Base-by-base conservation (phyloP, 2,329 filamentous ascomycete genomes). In the Trichoderma simmonsii region DNA sequence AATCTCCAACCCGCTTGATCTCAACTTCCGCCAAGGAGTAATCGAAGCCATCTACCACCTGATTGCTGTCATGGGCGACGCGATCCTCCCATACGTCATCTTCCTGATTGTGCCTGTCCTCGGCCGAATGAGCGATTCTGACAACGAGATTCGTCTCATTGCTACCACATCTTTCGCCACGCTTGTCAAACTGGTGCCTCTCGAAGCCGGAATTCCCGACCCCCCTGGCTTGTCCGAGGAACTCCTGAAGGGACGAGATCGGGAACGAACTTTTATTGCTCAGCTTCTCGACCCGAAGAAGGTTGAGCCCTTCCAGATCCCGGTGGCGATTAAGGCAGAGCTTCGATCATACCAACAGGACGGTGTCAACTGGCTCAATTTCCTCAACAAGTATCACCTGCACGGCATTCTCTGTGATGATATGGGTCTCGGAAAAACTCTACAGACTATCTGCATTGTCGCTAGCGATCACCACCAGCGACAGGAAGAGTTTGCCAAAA, bases 321-420 rank as follows among this genome's bases (percentile, higher is more conserved):
- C 96, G 0, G 96, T 99, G 57, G 93, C 94, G 5, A 99, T 99
- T 85, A 98, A 98, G 82, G 97, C 96, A 0, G 94, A 97, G 78
- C 88, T 99, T 66, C 93, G 96, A 74, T 97, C 95, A 0, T 99
- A 99, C 79, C 97, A 99, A 81, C 96, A 99, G 81, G 96, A 99
- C 69, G 96, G 96, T 80, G 95, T 99, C 79, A 99, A 99, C 80
- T 99, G 96, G 96, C 89, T 99, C 66, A 91, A 97, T 71, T 99
- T 99, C 84, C 90, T 99, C 76, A 99, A 99, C 81, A 95, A 95
- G 72, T 99, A 98, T 80, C 95, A 99, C 78, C 89, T 99, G 1
- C 97, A 99, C 77, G 96, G 96, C 63, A 98, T 99, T 81, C 93
- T 99, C 73, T 99, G 96, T 80, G 96, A 99, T 78, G 96, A 99